Evolutionary conservation across 805 yeast genomes (phyloP).

Genomic region (Wickerhamomyces sydowiorum): DNA sequence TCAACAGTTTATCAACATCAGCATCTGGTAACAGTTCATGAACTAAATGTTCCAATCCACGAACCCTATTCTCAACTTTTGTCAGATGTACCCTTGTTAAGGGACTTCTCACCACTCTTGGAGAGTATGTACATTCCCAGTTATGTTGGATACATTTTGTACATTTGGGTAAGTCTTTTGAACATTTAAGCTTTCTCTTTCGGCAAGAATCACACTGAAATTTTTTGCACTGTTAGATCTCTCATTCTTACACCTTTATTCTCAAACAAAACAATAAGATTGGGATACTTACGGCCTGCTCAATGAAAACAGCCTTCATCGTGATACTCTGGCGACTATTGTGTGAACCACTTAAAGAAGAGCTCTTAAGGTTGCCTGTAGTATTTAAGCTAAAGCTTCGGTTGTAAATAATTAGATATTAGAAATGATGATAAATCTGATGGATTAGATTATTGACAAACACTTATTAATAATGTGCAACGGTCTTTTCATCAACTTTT

Average conservation of each 20-base stretch:
- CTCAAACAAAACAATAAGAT: background rate
- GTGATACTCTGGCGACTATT: background rate
- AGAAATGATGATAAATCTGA: no score
- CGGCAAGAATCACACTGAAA: slow-evolving; percentile 74
- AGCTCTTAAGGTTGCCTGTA: no score
- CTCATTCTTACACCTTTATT: background rate
- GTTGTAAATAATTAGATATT: no score
- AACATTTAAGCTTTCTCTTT: slow-evolving; percentile 71
- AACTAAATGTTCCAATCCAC: slow-evolving; percentile 39
- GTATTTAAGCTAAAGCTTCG: no score
- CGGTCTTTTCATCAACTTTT: no score
- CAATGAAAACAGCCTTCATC: slow-evolving; percentile 6
- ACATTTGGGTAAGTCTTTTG: slow-evolving; percentile 74
- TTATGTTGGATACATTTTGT: slow-evolving; percentile 64
- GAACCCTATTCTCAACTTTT: slow-evolving; percentile 57
- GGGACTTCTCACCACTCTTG: slow-evolving; percentile 73
- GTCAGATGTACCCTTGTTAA: slow-evolving; percentile 78
- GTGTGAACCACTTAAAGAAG: background rate
- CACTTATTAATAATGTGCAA: no score
- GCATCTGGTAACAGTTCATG: slow-evolving; percentile 38
- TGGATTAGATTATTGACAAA: no score
- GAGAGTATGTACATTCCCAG: slow-evolving; percentile 76
- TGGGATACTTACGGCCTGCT: slow-evolving; percentile 4
- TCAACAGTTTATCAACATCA: slow-evolving; percentile 35
- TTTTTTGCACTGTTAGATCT: background rate